These are phyloP conservation scores for Verticillium longisporum DNA, from an alignment of 2,329 filamentous ascomycete genomes.

Conservation along the genomic window DNA sequence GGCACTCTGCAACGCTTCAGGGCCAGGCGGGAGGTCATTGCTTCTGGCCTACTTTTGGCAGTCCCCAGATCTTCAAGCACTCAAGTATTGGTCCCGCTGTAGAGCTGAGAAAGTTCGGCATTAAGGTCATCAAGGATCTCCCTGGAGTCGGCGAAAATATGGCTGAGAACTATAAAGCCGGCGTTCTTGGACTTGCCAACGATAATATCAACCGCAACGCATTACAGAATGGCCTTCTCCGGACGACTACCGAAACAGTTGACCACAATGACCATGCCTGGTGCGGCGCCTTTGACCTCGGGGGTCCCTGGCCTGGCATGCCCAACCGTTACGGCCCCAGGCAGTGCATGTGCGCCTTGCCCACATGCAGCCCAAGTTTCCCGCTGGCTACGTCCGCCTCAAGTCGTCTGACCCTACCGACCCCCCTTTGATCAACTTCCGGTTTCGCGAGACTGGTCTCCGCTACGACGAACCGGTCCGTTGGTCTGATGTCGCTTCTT, in stretches of 20 bases:
- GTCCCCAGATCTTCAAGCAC: slow-evolving; percentile 42
- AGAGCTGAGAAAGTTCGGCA: slow-evolving; percentile 33
- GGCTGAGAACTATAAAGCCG: slow-evolving; percentile 33
- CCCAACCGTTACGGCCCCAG: slow-evolving; percentile 10
- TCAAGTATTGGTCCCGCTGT: slow-evolving; percentile 38
- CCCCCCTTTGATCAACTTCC: slow-evolving; percentile 52
- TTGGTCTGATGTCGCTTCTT: too few species aligned
- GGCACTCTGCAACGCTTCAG: background rate
- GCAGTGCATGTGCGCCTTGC: slow-evolving; percentile 12
- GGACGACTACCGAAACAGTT: slow-evolving; percentile 5
- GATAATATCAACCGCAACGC: background rate
- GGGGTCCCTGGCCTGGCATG: slow-evolving; percentile 15
- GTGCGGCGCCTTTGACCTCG: slow-evolving; percentile 12
- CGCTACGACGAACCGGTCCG: too few species aligned
- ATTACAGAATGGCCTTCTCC: background rate
- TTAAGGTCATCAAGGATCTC: slow-evolving; percentile 35
- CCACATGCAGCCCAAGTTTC: slow-evolving; percentile 1
- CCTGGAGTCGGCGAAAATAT: slow-evolving; percentile 45
- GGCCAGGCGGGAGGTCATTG: slow-evolving; percentile 35
- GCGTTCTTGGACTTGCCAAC: slow-evolving; percentile 19
- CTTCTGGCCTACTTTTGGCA: slow-evolving; percentile 40
- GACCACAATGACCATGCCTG: slow-evolving; percentile 12
- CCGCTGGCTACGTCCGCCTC: slow-evolving; percentile 53
- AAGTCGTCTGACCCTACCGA: slow-evolving; percentile 49
- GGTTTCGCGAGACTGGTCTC: background rate